A percentile compares a stretch with the other conserved stretches of the same genome.
phyloP scores from a whole-genome alignment of 768 basidiomycete species.

The Trametes cingulata region DNA sequence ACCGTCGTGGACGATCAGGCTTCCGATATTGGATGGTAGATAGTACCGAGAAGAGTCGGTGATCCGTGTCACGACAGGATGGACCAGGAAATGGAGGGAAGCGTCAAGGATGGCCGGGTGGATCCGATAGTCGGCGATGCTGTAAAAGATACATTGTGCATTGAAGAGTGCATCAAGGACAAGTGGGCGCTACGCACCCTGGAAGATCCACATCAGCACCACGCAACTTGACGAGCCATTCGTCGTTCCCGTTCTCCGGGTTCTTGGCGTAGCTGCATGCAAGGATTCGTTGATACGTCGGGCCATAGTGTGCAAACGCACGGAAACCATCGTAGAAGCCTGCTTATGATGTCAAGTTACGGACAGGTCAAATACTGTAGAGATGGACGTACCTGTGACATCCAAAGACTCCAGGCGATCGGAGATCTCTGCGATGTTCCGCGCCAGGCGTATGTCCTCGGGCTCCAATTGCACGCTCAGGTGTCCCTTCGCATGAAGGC shows the following conservation, averaged over 20 bases:
- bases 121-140: constrained; percentile 30
- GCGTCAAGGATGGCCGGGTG: constrained; percentile 42
- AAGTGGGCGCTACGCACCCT: neutral
- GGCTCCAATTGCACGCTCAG: neutral
- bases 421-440: neutral
- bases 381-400: constrained; percentile 4
- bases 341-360: neutral
- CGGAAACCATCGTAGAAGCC: constrained; percentile 20
- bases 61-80: constrained; percentile 35
- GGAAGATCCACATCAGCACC: constrained; percentile 24
- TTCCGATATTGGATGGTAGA: constrained; percentile 31
- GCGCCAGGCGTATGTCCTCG: neutral
- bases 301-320: constrained; percentile 37
- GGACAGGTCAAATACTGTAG: neutral
- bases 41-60: constrained; percentile 34
- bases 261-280: constrained; percentile 7
- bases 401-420: constrained; percentile 6
- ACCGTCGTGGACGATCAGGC: constrained; percentile 18
- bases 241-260: neutral
- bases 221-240: neutral
- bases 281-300: constrained; percentile 32
- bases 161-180: neutral
- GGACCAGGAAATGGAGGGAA: constrained; percentile 36
- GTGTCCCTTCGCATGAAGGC: constrained; percentile 13
- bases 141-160: neutral